Conservation (phyloP, 129 eudicot genomes). For the Flaveria robusta region DNA sequence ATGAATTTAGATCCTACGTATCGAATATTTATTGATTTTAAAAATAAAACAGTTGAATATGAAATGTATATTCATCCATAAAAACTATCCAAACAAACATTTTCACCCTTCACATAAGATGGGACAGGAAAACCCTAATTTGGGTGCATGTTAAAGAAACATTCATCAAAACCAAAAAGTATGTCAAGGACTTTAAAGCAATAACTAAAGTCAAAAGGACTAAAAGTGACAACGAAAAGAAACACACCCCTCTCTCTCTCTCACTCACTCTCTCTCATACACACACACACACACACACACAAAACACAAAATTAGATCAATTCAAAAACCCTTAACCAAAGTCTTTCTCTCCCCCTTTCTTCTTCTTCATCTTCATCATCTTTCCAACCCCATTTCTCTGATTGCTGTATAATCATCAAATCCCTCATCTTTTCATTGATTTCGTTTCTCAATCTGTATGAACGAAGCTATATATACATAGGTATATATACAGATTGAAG, state of each 20-base stretch:
- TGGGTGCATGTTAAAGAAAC: too few relatives aligned
- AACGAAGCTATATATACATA: slow-evolving; percentile 3
- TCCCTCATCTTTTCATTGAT: slow-evolving; percentile 13
- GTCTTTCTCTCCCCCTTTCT: slow-evolving; percentile 35
- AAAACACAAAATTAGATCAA: slow-evolving; percentile 36
- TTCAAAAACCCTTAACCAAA: slow-evolving; percentile 61
- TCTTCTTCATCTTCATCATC: slow-evolving; percentile 15
- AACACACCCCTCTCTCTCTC: slow-evolving; percentile 17
- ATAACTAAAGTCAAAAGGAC: slow-evolving; percentile 1
- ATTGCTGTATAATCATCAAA: slow-evolving; percentile 15
- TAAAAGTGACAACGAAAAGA: neutral
- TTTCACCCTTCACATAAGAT: too few relatives aligned
- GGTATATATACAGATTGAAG: slow-evolving; percentile 20
- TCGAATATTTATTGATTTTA: too few relatives aligned
- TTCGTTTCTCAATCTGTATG: slow-evolving; percentile 29
- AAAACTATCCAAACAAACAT: too few relatives aligned
- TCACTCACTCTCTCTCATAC: neutral
- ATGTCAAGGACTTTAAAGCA: neutral
- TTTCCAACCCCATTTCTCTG: neutral
- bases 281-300: neutral
- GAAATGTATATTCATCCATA: too few relatives aligned
- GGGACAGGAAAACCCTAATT: too few relatives aligned
- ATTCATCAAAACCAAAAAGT: too few relatives aligned
- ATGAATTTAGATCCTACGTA: too few relatives aligned
- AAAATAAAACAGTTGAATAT: too few relatives aligned